A percentile compares a stretch with the other conserved stretches of the same genome.
These are phyloP conservation scores for Euphorbia celastroides DNA, from an alignment of 441 rosid species.

Conservation along the genomic window DNA sequence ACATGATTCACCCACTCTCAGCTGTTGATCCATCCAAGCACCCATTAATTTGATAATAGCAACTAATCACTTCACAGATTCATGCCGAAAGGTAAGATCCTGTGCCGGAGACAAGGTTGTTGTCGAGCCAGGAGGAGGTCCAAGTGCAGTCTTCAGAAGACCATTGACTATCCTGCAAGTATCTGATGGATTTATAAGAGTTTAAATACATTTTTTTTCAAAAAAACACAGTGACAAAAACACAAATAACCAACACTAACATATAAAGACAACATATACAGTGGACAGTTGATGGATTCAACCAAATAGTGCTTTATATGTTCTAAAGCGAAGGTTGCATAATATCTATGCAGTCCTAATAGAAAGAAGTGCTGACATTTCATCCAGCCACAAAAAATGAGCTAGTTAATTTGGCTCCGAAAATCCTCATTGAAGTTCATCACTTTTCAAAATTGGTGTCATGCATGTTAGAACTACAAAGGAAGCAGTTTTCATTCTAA, in stretches of 20 bases:
- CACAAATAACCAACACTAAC: constrained; percentile 3
- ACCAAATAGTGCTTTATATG: constrained; percentile 4
- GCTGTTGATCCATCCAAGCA: constrained; percentile 90
- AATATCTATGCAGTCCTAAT: neutral
- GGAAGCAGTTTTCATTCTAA: too few relatives aligned
- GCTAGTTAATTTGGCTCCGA: constrained; percentile 2
- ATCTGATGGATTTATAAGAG: constrained; percentile 96
- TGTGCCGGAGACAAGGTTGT: constrained; percentile 83
- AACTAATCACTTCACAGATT: constrained; percentile 96
- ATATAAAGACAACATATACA: neutral
- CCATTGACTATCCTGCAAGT: constrained; percentile 99
- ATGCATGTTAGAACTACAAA: too few relatives aligned
- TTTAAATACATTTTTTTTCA: constrained; percentile 56
- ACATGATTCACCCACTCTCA: constrained; percentile 55
- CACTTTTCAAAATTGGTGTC: neutral
- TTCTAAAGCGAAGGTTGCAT: neutral
- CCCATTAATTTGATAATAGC: constrained; percentile 88
- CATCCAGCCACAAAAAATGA: neutral
- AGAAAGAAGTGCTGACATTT: neutral
- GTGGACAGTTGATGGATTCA: neutral
- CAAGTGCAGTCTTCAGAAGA: constrained; percentile 93
- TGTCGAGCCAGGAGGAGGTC: constrained; percentile 91
- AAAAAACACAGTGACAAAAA: constrained; percentile 12
- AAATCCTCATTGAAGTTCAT: neutral
- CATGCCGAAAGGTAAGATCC: constrained; percentile 87